Evolutionary conservation across 306 rosid species (phyloP), one percentile per base, ranked within the genome.

Genomic region (Cicer chorassanicum): DNA sequence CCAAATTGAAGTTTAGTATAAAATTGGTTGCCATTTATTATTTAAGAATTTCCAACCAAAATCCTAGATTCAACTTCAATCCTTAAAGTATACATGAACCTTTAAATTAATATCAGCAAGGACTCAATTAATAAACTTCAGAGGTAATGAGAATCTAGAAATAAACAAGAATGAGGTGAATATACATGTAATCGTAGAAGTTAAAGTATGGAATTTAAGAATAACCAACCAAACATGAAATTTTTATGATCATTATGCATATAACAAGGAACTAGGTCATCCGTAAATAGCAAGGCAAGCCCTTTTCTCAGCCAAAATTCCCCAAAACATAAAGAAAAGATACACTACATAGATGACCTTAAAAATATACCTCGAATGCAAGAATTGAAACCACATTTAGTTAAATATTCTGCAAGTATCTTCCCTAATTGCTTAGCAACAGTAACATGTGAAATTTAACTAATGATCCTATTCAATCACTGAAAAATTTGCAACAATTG

Each of bases 321-420:
- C 14, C 70, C 7, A 4, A 70, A n/a, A 49, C 21, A 54, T 18
- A 57, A 9, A 59, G 45, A 36, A 7, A 16, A 14, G 29, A 40
- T n/a, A 29, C 75, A 39, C 41, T 54, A 53, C 0, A 7, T 73
- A 29, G 8, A 57, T 21, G 64, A 49, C 73, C 73, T 50, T 49
- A 65, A 74, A 75, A 76, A 67, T 14, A 81, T 76, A 91, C 98
- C 98, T 69, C 98, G 94, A 77, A 84, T 89, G 85, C 82, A 83
- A 73, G 98, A 94, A 73, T 82, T 83, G 76, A 88, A 94, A 62
- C 98, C 98, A 63, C 95, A 90, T 83, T 45, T 84, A 24, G 91
- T 91, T 84, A 94, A 89, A 83, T 91, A 96, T 78, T 79, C 87
- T 38, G 98, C 98, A 65, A 94, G 97, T 63, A 90, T 87, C 86